Conservation (phyloP, 208 protist genomes). For the Eutreptiella sp. region DNA sequence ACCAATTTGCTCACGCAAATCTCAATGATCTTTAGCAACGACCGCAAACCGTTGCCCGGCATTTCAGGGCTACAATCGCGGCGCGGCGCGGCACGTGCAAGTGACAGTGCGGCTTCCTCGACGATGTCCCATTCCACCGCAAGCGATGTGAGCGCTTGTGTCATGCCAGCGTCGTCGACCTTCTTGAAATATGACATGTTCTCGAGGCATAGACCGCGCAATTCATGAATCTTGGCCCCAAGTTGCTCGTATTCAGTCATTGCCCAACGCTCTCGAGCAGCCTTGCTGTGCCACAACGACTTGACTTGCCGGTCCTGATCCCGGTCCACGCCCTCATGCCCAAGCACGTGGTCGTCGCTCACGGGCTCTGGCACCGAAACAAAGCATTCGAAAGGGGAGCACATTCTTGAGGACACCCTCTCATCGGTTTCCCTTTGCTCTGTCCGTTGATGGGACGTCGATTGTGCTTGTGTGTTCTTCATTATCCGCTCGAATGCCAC, state of each 20-base stretch:
- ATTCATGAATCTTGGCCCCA: constrained; percentile 3
- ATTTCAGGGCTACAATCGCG: constrained; percentile 1
- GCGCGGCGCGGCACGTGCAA: neutral
- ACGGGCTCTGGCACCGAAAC: no score
- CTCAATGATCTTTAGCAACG: neutral
- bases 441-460: no score
- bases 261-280: constrained; percentile 1
- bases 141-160: neutral
- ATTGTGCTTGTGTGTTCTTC: no score
- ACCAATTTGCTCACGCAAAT: constrained; percentile 8
- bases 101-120: constrained; percentile 4
- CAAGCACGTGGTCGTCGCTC: no score
- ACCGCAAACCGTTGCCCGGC: constrained; percentile 17
- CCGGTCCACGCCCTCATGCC: no score
- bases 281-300: no score
- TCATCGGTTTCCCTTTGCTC: no score
- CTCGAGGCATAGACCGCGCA: neutral
- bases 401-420: no score
- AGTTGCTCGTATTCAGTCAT: constrained; percentile 14
- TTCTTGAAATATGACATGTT: constrained; percentile 7
- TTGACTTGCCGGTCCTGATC: no score
- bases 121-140: constrained; percentile 3
- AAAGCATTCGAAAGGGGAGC: no score
- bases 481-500: no score
- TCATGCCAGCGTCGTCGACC: constrained; percentile 5